Conservation (phyloP, 2,329 filamentous ascomycete species). For the Huntiella moniliformis region DNA sequence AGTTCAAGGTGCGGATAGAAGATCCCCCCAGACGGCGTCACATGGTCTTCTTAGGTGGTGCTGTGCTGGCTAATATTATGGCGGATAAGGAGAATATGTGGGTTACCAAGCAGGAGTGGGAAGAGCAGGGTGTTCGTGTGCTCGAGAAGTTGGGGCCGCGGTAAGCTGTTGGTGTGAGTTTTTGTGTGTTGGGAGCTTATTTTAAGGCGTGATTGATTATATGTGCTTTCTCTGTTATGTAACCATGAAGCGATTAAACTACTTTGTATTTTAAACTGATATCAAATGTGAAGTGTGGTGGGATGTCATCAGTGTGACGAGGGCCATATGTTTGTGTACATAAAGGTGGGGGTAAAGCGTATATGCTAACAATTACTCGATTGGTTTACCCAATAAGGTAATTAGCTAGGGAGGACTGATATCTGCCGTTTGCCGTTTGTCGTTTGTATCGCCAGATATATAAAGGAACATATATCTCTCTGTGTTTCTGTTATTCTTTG, state of each 20-base stretch:
- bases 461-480: neutral
- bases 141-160: constrained; percentile 86
- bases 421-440: neutral
- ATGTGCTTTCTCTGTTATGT: neutral
- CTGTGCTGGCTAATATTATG: constrained; percentile 96
- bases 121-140: constrained; percentile 69
- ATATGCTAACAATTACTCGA: constrained; percentile 1
- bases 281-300: no score
- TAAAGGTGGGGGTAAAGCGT: no score
- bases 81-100: constrained; percentile 98
- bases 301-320: no score
- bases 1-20: constrained; percentile 99
- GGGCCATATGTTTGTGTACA: no score
- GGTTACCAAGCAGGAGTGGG: constrained; percentile 94
- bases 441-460: no score
- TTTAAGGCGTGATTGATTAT: neutral
- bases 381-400: constrained; percentile 2
- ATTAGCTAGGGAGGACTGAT: no score
- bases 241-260: no score
- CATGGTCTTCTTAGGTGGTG: constrained; percentile 98
- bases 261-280: no score
- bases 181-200: neutral
- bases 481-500: neutral
- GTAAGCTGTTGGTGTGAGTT: constrained; percentile 24
- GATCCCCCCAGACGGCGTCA: constrained; percentile 88